Base-by-base conservation (phyloP, 2,329 filamentous ascomycete genomes). In the Sphaerostilbella broomeana region DNA sequence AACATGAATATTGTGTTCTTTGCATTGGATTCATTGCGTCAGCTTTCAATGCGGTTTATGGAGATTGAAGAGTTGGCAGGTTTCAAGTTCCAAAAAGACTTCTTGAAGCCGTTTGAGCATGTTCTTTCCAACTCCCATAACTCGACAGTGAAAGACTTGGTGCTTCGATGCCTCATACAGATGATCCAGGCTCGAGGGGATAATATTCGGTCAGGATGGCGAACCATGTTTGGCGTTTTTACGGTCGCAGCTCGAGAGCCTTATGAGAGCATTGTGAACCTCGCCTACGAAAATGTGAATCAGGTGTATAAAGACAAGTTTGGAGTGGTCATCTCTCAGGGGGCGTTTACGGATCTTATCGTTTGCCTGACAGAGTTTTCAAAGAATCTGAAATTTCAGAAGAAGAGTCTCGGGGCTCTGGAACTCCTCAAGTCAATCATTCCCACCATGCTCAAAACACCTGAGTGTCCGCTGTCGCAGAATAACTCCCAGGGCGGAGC, bases 11-110 rank as follows among this genome's bases (percentile, higher is more conserved):
- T 98, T 37, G 94, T 98, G 9, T 97, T 94, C 66, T 98, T 98
- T 56, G 92, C 92, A 4, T 73, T 99, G 19, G 94, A 99, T 65
- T 95, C 90, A 3, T 66, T 99, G 30, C 79, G 94, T 27, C 92
- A 99, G 60, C 68, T 99, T 27, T 95, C 90, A 1, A 97, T 98
- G 89, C 84, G 89, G 13, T 99, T 98, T 58, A 86, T 98, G 84
- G 92, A 98, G 62, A 88, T 97, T 45, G 92, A 95, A 59, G 92
- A 99, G 61, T 65, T 99, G 51, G 87, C 92, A 1, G 92, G 94
- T 55, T 99, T 99, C 76, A 97, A 97, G 62, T 99, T 99, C 57
- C 92, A 99, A 55, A 99, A 99, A 60, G 90, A 99, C 59, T 98
- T 99, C 60, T 67, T 98, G 38, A 97, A 95, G 63, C 92, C 94